Evolutionary conservation across 169 alveolate genomes (phyloP).

Genomic region (Plasmodium fragile): DNA sequence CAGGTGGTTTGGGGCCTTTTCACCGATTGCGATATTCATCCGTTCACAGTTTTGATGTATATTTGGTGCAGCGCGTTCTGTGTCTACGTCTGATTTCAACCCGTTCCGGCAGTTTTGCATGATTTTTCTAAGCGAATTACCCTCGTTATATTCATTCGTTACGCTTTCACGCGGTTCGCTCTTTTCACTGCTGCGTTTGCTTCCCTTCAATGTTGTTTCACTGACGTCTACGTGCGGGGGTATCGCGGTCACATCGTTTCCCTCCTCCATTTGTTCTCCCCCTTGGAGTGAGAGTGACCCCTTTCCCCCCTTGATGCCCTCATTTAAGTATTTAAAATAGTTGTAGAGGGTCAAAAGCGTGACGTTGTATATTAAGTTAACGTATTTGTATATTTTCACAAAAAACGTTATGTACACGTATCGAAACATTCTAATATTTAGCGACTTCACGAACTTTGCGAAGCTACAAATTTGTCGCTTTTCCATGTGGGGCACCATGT

Average conservation of each 20-base stretch:
- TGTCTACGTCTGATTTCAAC: not conserved
- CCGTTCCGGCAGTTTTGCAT: not conserved
- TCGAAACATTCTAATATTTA: conserved; percentile 64
- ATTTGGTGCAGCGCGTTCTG: not conserved
- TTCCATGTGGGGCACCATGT: conserved; percentile 31
- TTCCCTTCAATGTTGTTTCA: not conserved
- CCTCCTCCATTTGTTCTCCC: not conserved
- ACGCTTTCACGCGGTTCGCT: not conserved
- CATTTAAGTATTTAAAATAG: conserved; percentile 30
- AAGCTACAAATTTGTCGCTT: conserved; percentile 23
- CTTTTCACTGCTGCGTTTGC: not conserved
- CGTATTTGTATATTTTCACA: conserved; percentile 51
- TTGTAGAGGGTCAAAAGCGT: conserved; percentile 32
- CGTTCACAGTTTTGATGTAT: not conserved
- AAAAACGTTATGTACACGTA: conserved; percentile 55
- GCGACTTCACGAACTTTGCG: conserved; percentile 14
- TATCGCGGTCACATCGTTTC: not conserved
- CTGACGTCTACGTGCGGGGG: not conserved
- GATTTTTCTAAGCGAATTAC: not conserved
- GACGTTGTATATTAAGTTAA: conserved; percentile 34
- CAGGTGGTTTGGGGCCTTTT: not conserved
- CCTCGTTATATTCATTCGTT: not conserved
- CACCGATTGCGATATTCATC: not conserved
- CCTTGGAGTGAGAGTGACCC: not conserved
- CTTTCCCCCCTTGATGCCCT: not conserved